Percentiles rank a stretch among this genome's conserved stretches.
Evolutionary conservation across 768 basidiomycete species (phyloP).

Genomic region (Mycena olivaceomarginata): DNA sequence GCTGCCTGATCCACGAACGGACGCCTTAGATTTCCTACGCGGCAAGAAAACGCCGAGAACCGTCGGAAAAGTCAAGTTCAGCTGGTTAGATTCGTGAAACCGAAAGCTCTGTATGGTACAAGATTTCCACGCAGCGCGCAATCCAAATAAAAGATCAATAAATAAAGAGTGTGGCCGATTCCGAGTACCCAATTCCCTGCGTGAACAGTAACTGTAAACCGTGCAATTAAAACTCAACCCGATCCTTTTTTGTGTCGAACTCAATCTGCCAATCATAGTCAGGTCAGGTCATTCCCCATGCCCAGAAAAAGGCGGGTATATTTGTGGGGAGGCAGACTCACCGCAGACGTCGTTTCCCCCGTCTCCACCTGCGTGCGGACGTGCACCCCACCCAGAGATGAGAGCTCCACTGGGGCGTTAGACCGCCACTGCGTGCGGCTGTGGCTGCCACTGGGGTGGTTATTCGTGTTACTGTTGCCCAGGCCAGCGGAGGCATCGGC

Average conservation of each 20-base stretch:
- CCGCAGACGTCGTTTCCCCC: neutral
- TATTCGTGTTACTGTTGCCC: conserved; percentile 1
- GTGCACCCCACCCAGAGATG: conserved; percentile 3
- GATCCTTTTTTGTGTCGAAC: neutral
- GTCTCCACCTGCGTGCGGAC: conserved; percentile 3
- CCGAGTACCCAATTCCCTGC: too few species aligned
- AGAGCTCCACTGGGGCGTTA: conserved; percentile 1
- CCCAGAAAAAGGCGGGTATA: neutral
- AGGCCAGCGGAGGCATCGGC: neutral
- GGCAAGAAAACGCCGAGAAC: too few species aligned
- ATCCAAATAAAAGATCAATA: too few species aligned
- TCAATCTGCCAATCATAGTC: neutral
- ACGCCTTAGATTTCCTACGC: too few species aligned
- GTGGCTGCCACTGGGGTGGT: neutral
- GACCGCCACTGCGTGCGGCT: neutral
- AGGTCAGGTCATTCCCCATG: neutral
- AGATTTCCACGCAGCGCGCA: too few species aligned
- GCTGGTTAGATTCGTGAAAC: too few species aligned
- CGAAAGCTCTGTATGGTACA: too few species aligned
- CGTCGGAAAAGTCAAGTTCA: too few species aligned
- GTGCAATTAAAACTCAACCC: neutral
- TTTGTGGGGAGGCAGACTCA: neutral
- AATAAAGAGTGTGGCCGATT: too few species aligned
- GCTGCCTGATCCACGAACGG: too few species aligned
- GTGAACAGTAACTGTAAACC: too few species aligned